Conservation (phyloP, 441 rosid species). For the Gossypium schwendimanii region DNA sequence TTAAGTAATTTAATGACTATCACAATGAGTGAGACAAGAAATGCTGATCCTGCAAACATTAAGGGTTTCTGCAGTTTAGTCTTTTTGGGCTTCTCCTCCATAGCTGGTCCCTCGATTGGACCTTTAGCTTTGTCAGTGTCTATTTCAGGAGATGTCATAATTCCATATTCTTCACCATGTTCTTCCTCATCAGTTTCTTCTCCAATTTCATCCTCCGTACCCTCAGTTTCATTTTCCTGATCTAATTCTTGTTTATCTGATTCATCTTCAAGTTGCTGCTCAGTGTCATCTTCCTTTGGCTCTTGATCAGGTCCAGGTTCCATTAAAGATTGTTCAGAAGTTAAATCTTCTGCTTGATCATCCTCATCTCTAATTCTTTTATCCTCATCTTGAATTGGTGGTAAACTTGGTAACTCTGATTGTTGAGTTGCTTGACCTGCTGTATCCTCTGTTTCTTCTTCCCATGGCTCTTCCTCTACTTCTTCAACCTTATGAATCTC, state of each 20-base stretch:
- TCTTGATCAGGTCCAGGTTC: slow-evolving; percentile 16
- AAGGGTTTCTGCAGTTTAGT: slow-evolving; percentile 30
- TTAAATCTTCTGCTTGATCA: background rate
- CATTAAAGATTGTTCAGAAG: background rate
- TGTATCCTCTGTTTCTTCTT: slow-evolving; percentile 14
- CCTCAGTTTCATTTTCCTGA: slow-evolving; percentile 12
- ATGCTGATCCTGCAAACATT: slow-evolving; percentile 56
- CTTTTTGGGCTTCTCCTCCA: slow-evolving; percentile 13
- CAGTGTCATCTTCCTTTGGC: slow-evolving; percentile 10
- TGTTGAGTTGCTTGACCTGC: slow-evolving; percentile 8
- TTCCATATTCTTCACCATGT: slow-evolving; percentile 16
- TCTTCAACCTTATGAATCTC: slow-evolving; percentile 16
- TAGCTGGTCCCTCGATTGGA: slow-evolving; percentile 13
- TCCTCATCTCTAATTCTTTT: background rate
- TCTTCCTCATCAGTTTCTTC: slow-evolving; percentile 8
- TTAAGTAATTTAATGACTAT: slow-evolving; percentile 41
- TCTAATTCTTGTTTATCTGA: background rate
- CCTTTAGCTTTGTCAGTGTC: slow-evolving; percentile 23
- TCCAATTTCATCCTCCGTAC: slow-evolving; percentile 12
- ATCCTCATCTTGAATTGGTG: slow-evolving; percentile 13
- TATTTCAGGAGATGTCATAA: background rate
- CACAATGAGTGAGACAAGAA: slow-evolving; percentile 57
- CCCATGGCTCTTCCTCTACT: slow-evolving; percentile 17
- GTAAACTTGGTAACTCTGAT: slow-evolving; percentile 1
- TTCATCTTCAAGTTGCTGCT: background rate